phyloP scores from a whole-genome alignment of 805 yeast genomes.

The Kodamaea leandrae region DNA sequence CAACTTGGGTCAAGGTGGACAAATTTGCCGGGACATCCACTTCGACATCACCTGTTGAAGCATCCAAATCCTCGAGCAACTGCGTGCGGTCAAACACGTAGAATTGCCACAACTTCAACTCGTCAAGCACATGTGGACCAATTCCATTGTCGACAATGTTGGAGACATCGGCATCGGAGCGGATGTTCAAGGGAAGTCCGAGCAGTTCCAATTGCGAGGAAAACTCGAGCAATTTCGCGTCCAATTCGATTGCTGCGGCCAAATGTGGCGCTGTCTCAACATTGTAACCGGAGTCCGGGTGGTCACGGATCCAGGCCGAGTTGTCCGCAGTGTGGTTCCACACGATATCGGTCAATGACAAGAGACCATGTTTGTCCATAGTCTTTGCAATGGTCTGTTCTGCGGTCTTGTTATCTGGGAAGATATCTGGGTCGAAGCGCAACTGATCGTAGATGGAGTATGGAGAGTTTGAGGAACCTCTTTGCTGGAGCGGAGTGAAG shows the following conservation, averaged over 20 bases:
- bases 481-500: conserved; percentile 86
- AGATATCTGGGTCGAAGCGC: conserved; percentile 64
- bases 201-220: conserved; percentile 54
- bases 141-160: conserved; percentile 62
- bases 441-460: conserved; percentile 89
- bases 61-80: conserved; percentile 5
- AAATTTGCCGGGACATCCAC: conserved; percentile 1
- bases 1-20: conserved; percentile 1
- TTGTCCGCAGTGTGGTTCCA: conserved; percentile 94
- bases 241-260: conserved; percentile 79
- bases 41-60: not conserved
- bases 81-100: conserved; percentile 63
- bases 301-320: conserved; percentile 78
- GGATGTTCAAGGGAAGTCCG: conserved; percentile 61
- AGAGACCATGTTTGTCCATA: conserved; percentile 51
- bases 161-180: conserved; percentile 52
- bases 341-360: conserved; percentile 87
- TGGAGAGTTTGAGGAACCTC: conserved; percentile 92
- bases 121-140: conserved; percentile 61
- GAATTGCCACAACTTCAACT: conserved; percentile 80
- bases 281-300: conserved; percentile 91
- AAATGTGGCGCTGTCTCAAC: conserved; percentile 87
- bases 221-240: conserved; percentile 61
- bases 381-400: conserved; percentile 45
- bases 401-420: conserved; percentile 56